Base-by-base conservation (phyloP, 768 basidiomycete genomes). In the Tulasnella sp. region DNA sequence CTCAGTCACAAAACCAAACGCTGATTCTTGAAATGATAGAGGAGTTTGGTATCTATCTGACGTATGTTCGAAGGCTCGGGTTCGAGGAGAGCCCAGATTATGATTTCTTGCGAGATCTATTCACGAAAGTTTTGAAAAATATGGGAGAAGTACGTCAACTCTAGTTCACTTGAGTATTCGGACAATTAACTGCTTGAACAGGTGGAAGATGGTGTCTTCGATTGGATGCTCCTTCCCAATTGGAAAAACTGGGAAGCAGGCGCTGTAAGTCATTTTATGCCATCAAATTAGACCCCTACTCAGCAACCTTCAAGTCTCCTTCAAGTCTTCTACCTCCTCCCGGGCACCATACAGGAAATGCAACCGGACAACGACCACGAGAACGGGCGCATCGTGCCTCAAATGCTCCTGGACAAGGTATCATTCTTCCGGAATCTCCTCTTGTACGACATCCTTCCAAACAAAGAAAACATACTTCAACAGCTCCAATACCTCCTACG, bases 11-110 rank as follows among this genome's bases (percentile, higher is more conserved):
- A 16, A 15, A 33, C 20, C 35, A 12, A 5, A 19, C 24, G 20
- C 34, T 25, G 16, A 42, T 3, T 40, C 28, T 20, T 19, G 8
- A 32, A n/a, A 4, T 13, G 20, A 6, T 22, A 92, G 93, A 96
- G 74, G 93, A 98, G 61, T 96, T 99, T 62, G 79, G 81, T 16
- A 98, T 98, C 58, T 99, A 98, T 68, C 90, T 99, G 81, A 96
- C 95, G 69, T 99, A 99, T 59, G 93, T 99, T 39, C 87, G 93
- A 44, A 98, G 95, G 66, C 75, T 99, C 53, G 93, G 92, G 24
- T 99, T 98, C 61, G 95, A 98, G 63, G 93, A 99, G 67, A 78
- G 78, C 22, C 93, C 93, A 2, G 93, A 99, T 66, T 99, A 99
- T 58, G 93, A 99, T 61, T 99, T 99, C 66, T 74, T 99, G 48